Base-by-base conservation (phyloP, 1,284 basidiomycete species). In the Leucoagaricus sp. region DNA sequence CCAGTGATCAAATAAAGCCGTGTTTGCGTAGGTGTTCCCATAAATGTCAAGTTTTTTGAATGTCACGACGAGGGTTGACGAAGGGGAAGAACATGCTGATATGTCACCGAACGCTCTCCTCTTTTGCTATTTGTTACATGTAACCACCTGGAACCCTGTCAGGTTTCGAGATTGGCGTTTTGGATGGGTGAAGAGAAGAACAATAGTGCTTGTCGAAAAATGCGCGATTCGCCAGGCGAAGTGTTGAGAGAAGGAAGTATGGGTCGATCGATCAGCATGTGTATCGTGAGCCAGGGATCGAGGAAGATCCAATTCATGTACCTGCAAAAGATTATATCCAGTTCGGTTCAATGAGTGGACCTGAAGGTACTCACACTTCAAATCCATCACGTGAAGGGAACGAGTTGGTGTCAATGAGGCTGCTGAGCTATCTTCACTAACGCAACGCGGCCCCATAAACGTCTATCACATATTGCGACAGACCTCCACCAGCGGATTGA, bases 121-220 rank as follows among this genome's bases (percentile, higher is more conserved):
- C 52, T 25, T 54, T 54, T 17, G 41, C 47, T 44, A 54, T 54
- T 45, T 54, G 42, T 12, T 36, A 12, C 52, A 54, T 46, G 28
- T 34, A 54, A n/a, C 52, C 44, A 26, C 47, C 52, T 8, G 52
- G 52, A 5, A 54, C 29, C 42, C 15, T 23, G 44, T 54, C 52
- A 12, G 3, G 7, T n/a, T 1, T 10, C 9, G 10, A n/a, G 34
- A 17, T 8, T 19, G 12, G 38, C n/a, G 2, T 6, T 17, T 17
- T 49, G 47, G 17, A 3, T 12, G 34, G 49, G 28, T 40, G 47
- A 15, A 49, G 47, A 8, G 31, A 49, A 21, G 4, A 21, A 21
- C 29, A 21, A 21, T 54, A 47, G 28, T 26, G 15, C 19, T 36
- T 25, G 19, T 44, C 52, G 33, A 54, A 54, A 31, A 54, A 54